Percentiles rank a stretch among this genome's conserved stretches.
These are phyloP conservation scores for Brachypodium distachyon DNA, from an alignment of 202 grass and related monocot species.

Conservation along the genomic window DNA sequence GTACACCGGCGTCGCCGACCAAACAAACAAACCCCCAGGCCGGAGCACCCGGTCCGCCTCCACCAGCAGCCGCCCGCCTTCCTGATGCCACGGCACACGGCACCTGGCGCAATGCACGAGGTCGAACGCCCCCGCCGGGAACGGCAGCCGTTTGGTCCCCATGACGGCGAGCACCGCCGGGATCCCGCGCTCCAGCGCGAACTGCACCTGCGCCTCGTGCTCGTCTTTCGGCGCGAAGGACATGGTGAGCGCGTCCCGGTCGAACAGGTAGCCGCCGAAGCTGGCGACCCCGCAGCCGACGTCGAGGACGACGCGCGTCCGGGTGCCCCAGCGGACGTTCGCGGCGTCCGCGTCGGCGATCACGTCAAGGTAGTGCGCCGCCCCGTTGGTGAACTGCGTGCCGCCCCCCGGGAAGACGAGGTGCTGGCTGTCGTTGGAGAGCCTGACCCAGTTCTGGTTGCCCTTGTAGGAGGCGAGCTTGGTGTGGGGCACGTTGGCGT, in stretches of 20 bases:
- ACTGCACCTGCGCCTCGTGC: constrained; percentile 95
- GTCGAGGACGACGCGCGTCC: constrained; percentile 66
- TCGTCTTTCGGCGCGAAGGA: constrained; percentile 93
- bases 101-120: constrained; percentile 76
- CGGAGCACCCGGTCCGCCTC: constrained; percentile 72
- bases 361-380: constrained; percentile 66
- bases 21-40: constrained; percentile 71
- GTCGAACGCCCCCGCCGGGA: constrained; percentile 61
- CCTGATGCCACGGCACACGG: constrained; percentile 76
- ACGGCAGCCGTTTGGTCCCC: constrained; percentile 78
- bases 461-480: constrained; percentile 57
- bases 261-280: constrained; percentile 77
- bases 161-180: constrained; percentile 76
- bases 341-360: constrained; percentile 47
- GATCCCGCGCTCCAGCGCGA: constrained; percentile 79
- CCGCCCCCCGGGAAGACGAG: constrained; percentile 85
- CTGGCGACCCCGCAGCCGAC: constrained; percentile 87
- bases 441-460: constrained; percentile 91
- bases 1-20: constrained; percentile 87
- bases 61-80: constrained; percentile 62
- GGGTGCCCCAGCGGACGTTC: constrained; percentile 63
- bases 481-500: constrained; percentile 82
- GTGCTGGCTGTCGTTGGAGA: constrained; percentile 75
- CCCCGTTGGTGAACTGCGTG: constrained; percentile 83
- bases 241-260: constrained; percentile 67